A percentile compares a stretch with the other conserved stretches of the same genome.
Conservation (phyloP, 2,329 filamentous ascomycete species). For the Pseudopyrenochaeta lycopersici region DNA sequence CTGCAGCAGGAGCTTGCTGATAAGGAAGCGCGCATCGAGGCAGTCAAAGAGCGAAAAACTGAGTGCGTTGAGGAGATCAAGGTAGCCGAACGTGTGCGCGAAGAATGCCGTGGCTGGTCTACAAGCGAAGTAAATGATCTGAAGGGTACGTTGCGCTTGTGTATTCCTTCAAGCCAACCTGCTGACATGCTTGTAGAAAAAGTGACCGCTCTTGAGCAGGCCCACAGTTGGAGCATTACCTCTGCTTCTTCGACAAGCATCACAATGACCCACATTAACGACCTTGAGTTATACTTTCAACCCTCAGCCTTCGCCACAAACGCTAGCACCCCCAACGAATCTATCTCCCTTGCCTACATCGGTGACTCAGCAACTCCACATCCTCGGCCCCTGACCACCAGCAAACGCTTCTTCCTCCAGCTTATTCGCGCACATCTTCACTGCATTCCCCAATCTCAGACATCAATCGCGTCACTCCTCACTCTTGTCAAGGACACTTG, state of each 20-base stretch:
- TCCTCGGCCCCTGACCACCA: constrained; percentile 66
- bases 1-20: constrained; percentile 73
- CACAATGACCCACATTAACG: constrained; percentile 77
- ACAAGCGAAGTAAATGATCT: constrained; percentile 79
- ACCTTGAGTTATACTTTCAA: constrained; percentile 79
- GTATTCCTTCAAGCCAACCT: not conserved
- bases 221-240: constrained; percentile 76
- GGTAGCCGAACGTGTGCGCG: constrained; percentile 82
- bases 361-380: constrained; percentile 65
- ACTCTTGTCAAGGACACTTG: constrained; percentile 68
- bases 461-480: constrained; percentile 67
- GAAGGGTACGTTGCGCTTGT: constrained; percentile 68
- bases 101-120: constrained; percentile 91
- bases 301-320: constrained; percentile 65
- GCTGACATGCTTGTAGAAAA: constrained; percentile 14
- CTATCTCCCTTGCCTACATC: constrained; percentile 76
- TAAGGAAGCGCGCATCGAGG: constrained; percentile 71
- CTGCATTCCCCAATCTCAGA: constrained; percentile 66
- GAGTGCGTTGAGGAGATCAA: constrained; percentile 77
- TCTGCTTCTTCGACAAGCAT: constrained; percentile 66
- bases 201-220: constrained; percentile 62
- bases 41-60: constrained; percentile 71
- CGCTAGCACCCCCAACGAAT: constrained; percentile 53
- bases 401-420: constrained; percentile 79
- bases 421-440: constrained; percentile 74